Base-by-base conservation (phyloP, 768 basidiomycete genomes). In the Suillus tomentosus region DNA sequence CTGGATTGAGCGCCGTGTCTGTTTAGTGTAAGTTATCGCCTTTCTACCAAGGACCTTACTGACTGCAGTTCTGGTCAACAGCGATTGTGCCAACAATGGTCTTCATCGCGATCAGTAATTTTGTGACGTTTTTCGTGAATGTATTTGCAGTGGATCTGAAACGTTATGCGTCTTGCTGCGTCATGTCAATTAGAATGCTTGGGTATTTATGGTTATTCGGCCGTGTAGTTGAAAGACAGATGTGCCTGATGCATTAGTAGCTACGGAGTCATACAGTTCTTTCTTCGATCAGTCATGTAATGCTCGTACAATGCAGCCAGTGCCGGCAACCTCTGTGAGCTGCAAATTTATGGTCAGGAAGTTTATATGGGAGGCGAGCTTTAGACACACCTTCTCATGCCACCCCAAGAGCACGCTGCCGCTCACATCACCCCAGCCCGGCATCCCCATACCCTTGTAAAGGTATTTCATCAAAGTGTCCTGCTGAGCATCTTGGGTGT, bases 391-490 rank as follows among this genome's bases (percentile, higher is more conserved):
- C 91, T 96, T 97, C 77, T 97, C 95, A 73, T 99, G 96, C 96
- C 96, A 98, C 15, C 88, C 91, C 14, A 75, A 76, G 43, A 90
- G 77, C 43, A 89, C 87, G 66, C 86, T 88, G 51, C 87, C 86
- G 68, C 81, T 85, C 63, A 87, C 80, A 66, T 89, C 88, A 37
- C 85, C 82, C 74, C 84, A 81, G 17, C 82, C 87, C 3, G 82
- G 80, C 70, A 83, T 76, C 19, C 81, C 85, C 96, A 97, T 98
- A 17, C 94, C 96, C 79, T 99, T 99, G 85, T 97, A 99, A 17
- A 99, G 80, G 73, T 96, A 99, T 74, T 96, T 96, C 96, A 97
- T 99, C 37, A 57, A 31, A 42, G 89, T 92, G 72, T 97, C 96
- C 31, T 31, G 31, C 72, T 95, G 92, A 53, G 84, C 79, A 59